These are phyloP conservation scores for Drechslerella dactyloides DNA, from an alignment of 2,329 filamentous ascomycete species.

Conservation along the genomic window DNA sequence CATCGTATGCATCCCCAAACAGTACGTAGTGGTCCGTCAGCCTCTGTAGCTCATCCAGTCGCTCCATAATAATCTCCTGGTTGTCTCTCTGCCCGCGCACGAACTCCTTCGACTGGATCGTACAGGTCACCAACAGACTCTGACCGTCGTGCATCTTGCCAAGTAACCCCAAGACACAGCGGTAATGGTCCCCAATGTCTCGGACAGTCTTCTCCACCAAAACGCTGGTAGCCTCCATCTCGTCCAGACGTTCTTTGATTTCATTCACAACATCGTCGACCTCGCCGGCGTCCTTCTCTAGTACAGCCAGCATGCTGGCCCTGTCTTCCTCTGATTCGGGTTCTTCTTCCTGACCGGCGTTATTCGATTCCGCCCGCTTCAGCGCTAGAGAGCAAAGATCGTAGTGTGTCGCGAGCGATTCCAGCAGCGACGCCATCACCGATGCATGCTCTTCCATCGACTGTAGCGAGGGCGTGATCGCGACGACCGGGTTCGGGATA, in stretches of 20 bases:
- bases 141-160: constrained; percentile 53
- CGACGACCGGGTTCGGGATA: constrained; percentile 56
- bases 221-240: constrained; percentile 76
- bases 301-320: constrained; percentile 79
- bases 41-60: constrained; percentile 76
- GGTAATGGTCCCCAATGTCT: constrained; percentile 51
- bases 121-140: constrained; percentile 57
- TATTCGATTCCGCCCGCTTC: constrained; percentile 61
- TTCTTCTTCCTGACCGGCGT: constrained; percentile 29
- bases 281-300: constrained; percentile 73
- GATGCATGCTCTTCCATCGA: constrained; percentile 62
- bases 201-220: constrained; percentile 70
- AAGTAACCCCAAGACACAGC: constrained; percentile 47
- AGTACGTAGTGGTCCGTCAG: constrained; percentile 84
- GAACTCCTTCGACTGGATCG: constrained; percentile 61
- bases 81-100: constrained; percentile 73
- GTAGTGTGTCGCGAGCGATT: constrained; percentile 64
- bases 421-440: constrained; percentile 62
- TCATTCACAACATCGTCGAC: constrained; percentile 72
- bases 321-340: constrained; percentile 58
- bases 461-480: constrained; percentile 61
- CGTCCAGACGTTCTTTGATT: constrained; percentile 75
- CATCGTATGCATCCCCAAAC: constrained; percentile 83
- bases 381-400: constrained; percentile 64
- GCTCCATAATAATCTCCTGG: constrained; percentile 70